Evolutionary conservation across 2,329 filamentous ascomycete genomes (phyloP), one percentile per base, ranked within the genome.

Genomic region (Trichoderma sp.): DNA sequence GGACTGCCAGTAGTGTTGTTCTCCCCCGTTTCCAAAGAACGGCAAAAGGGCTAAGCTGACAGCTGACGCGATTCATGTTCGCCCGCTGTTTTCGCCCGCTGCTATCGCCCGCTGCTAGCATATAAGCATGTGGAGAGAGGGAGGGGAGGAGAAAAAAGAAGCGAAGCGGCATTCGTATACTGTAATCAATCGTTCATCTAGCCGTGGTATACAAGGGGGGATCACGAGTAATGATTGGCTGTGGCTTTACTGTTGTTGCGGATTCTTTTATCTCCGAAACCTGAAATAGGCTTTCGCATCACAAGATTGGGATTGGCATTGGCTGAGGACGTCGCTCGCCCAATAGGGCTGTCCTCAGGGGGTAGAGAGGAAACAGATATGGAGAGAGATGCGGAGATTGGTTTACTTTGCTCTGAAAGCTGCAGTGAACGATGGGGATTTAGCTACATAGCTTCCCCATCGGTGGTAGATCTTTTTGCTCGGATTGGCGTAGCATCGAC

Each of bases 31-130:
- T 7, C 29, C n/a, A 13, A 64, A 29, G 37, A 37, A 7, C 33
- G 2, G 21, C 14, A 55, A 33, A 35, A 8, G 13, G 27, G 33
- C 24, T 19, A 40, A 40, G 47, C 61, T 49, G 49, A 29, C n/a
- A n/a, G 61, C 14, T 31, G 24, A 56, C 24, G 24, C 52, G 53
- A 58, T 66, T 66, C 63, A 57, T 66, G 60, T 33, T 35, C 43
- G 52, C 52, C 52, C 53, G 27, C 53, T 56, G 53, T 14, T 49
- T 33, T 35, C 56, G 52, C 62, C 52, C 53, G 27, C 53, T 56
- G 53, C 27, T 49, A 35, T 35, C 33, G 33, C 33, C 33, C 33
- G 33, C 33, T 35, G 11, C 33, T 35, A 35, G 33, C 1, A 35
- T 5, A 35, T 11, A 35, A 35, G 16, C 14, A 19, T 58, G 63